Base-by-base conservation (phyloP, 169 alveolate genomes). In the Plasmodium gonderi region DNA sequence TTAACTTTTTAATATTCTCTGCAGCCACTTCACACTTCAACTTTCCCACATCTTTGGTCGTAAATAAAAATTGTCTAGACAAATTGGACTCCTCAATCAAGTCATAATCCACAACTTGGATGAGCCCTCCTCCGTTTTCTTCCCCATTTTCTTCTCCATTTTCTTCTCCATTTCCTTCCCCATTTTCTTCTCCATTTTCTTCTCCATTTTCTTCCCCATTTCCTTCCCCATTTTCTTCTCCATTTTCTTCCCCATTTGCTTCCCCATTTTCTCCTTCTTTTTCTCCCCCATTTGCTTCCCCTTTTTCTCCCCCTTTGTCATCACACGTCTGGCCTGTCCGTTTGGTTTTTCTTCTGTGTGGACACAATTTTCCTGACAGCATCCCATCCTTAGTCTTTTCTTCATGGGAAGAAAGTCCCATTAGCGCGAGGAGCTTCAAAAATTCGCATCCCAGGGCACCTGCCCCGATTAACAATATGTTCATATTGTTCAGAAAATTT, bases 381-480 rank as follows among this genome's bases (percentile, higher is more conserved):
- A n/a, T n/a, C n/a, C n/a, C n/a, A n/a, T n/a, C n/a, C n/a, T n/a
- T n/a, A n/a, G n/a, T 76, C 8, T 74, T 42, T 1, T 44, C 4
- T 9, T 11, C 20, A 38, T 33, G 33, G 1, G 97, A 97, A 33
- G 99, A 98, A 49, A 98, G 94, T 4, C 99, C 99, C 98, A 98
- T 96, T 29, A 99, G 95, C 3, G 99, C 99, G 95, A 98, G 97
- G 67, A 97, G 96, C 95, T 99, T 99, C 94, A 99, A 96, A 80
- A 97, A 98, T 91, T 99, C 99, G 85, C 99, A 99, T 9, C 99
- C 99, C 60, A 99, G 95, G 29, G 99, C 99, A 5, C 99, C 99
- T 65, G 99, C 98, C 29, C 99, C 99, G 23, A 98, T 98, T 97
- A 98, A 89, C 85, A 97, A 79, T 67, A 64, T 17, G 9, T 72